A percentile compares a stretch with the other conserved stretches of the same genome.
phyloP scores from a whole-genome alignment of 768 basidiomycete species.

The Royoungia palumana region DNA sequence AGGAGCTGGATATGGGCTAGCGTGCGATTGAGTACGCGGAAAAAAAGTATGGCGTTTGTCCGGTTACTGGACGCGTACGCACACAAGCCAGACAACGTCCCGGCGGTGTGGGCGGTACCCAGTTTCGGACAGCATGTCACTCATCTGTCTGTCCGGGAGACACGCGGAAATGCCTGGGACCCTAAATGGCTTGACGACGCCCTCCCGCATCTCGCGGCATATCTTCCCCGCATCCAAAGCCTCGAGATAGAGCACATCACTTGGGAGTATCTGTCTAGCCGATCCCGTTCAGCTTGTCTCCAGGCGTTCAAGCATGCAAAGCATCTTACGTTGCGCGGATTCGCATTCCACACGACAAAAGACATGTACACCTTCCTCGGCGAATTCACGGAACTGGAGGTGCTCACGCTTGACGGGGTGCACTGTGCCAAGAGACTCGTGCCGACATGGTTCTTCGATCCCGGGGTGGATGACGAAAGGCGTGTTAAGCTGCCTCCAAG shows the following conservation, averaged over 20 bases:
- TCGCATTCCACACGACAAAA: slow-evolving; percentile 23
- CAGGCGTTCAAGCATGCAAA: slow-evolving; percentile 20
- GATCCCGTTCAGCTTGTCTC: slow-evolving; percentile 25
- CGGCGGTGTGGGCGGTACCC: slow-evolving; percentile 36
- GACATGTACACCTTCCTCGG: slow-evolving; percentile 29
- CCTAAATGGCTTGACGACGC: slow-evolving; percentile 32
- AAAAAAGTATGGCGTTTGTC: slow-evolving; percentile 21
- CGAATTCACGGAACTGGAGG: slow-evolving; percentile 26
- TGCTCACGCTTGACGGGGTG: slow-evolving; percentile 29
- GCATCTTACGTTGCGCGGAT: slow-evolving; percentile 22
- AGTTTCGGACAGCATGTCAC: slow-evolving; percentile 56
- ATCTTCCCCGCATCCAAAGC: slow-evolving; percentile 19
- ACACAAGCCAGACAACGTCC: slow-evolving; percentile 27
- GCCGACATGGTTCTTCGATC: slow-evolving; percentile 10
- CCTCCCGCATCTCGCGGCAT: slow-evolving; percentile 21
- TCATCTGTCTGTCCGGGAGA: slow-evolving; percentile 27
- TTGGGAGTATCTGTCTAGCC: slow-evolving; percentile 32
- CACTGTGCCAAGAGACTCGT: slow-evolving; percentile 21
- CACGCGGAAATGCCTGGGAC: slow-evolving; percentile 31
- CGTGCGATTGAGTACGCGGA: slow-evolving; percentile 17
- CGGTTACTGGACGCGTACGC: slow-evolving; percentile 17
- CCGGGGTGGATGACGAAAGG: slow-evolving; percentile 5
- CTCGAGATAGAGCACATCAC: slow-evolving; percentile 31
- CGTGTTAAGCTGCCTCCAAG: slow-evolving; percentile 14
- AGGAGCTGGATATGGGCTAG: slow-evolving; percentile 22